phyloP scores from a whole-genome alignment of 2,329 filamentous ascomycete genomes.

The Periconia sp. region DNA sequence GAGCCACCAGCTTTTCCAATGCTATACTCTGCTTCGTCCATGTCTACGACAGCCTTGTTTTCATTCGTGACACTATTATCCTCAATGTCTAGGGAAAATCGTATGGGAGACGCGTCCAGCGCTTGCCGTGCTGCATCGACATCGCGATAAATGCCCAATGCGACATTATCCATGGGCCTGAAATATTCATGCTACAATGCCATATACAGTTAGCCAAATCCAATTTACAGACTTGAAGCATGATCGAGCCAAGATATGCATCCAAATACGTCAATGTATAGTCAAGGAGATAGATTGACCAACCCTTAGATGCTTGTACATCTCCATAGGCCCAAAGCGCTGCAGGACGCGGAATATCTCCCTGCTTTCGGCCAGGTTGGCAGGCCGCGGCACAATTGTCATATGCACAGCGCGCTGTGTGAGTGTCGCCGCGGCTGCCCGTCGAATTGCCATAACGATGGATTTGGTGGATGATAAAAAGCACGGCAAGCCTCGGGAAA shows the following conservation, averaged over 20 bases:
- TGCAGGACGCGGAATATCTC: conserved; percentile 52
- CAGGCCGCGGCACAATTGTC: conserved; percentile 49
- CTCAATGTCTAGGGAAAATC: conserved; percentile 47
- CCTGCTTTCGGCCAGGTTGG: conserved; percentile 52
- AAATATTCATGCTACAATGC: conserved; percentile 47
- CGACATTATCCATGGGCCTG: conserved; percentile 44
- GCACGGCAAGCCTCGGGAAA: no score
- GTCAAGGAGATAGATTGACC: conserved; percentile 4
- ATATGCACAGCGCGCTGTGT: conserved; percentile 50
- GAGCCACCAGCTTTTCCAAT: not conserved
- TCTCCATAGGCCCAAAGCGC: conserved; percentile 52
- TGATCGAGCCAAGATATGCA: not conserved
- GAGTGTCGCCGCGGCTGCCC: conserved; percentile 26
- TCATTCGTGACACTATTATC: conserved; percentile 3
- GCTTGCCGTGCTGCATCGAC: conserved; percentile 44
- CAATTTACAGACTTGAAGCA: not conserved
- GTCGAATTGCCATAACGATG: conserved; percentile 31
- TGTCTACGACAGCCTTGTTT: conserved; percentile 2
- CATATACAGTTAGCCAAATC: no score
- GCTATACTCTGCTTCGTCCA: conserved; percentile 1
- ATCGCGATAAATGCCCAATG: conserved; percentile 50
- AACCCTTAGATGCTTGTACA: conserved; percentile 50
- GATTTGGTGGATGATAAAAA: not conserved
- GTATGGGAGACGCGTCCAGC: conserved; percentile 48
- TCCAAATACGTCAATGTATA: not conserved